Base-by-base conservation (phyloP, 2,329 filamentous ascomycete genomes). In the Alternaria consortialis region DNA sequence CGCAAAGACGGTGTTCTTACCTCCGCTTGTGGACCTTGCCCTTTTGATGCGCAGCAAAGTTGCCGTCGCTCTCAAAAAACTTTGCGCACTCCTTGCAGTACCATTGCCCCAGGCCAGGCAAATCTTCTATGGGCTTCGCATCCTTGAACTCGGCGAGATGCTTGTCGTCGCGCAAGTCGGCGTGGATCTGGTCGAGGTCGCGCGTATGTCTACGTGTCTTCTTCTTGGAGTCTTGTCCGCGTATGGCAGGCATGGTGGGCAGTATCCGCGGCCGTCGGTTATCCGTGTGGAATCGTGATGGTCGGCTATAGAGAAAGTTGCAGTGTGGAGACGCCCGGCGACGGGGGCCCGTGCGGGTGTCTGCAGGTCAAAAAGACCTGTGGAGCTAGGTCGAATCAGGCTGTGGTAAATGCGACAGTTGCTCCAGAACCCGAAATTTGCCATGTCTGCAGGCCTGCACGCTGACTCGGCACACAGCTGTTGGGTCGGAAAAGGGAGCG, bases 51-150 rank as follows among this genome's bases (percentile, higher is more conserved):
- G 87, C 84, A 36, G 85, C 84, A 59, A 97, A 83, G 70, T 92
- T 96, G 71, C 86, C 80, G 68, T 95, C 91, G 51, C 89, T 91
- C 79, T 98, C 94, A 78, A 96, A 98, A 90, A 92, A 98, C 82
- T 97, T 98, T 65, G 95, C 91, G 79, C 95, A 99, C 80, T 97
- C 91, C 15, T 91, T 84, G 79, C 95, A 99, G 80, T 97, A 98
- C 77, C 90, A 90, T 70, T 88, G 85, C 27, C 95, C 95, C 50
- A 97, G 84, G 0, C 89, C 94, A 3, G 95, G 95, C 36, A 97
- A 85, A 73, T 98, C 95, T 76, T 98, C 94, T 23, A 86, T 82
- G 6, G 90, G 88, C 76, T 97, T 96, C 43, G 89, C 87, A 51
- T 88, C 86, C 76, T 93, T 91, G 84, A 90, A 93, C 67, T 92